Evolutionary conservation across 1,284 basidiomycete species (phyloP), one percentile per base, ranked within the genome.

Genomic region (Cryptococcus sp.): DNA sequence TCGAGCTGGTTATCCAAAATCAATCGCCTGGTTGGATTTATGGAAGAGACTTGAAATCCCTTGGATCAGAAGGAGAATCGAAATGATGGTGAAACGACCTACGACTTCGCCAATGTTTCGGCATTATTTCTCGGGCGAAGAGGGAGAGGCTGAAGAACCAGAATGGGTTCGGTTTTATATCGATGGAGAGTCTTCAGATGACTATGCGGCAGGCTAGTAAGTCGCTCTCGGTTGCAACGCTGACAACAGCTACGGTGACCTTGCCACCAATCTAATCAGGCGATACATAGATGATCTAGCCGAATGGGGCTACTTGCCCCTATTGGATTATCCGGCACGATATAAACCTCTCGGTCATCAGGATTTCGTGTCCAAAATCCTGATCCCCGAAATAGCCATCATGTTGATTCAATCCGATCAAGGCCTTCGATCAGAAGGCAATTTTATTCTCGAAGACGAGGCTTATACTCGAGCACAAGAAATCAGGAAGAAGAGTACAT

Each of bases 361-460:
- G 22, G 69, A 74, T 31, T 70, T 69, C 48, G 59, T 73, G 49
- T 34, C 54, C 10, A 54, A 64, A 47, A 62, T 75, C 10, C 60
- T 75, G 16, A 62, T 73, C 0, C 70, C 72, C 40, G 73, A 75
- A 55, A 62, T 65, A 0, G 59, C 63, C 37, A 70, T 73, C 55
- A 66, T 66, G 66, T 41, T 55, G 5, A 70, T 74, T 58, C 41
- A 58, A 7, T 60, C 53, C 10, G 53, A 54, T 23, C 50, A 16
- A 13, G n/a, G 24, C 11, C 41, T 19, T 4, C 7, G 16, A 39
- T 11, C 28, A 16, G 36, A 16, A 19, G 36, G 36, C 5, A 14
- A 16, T 16, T 39, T 16, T 4, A 28, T 28, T 11, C 28, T 41
- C 18, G 19, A 42, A 23, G 22, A 28, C 7, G 48, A 49, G 18